Base-by-base conservation (phyloP, 306 rosid genomes). In the Heteromeles arbutifolia region DNA sequence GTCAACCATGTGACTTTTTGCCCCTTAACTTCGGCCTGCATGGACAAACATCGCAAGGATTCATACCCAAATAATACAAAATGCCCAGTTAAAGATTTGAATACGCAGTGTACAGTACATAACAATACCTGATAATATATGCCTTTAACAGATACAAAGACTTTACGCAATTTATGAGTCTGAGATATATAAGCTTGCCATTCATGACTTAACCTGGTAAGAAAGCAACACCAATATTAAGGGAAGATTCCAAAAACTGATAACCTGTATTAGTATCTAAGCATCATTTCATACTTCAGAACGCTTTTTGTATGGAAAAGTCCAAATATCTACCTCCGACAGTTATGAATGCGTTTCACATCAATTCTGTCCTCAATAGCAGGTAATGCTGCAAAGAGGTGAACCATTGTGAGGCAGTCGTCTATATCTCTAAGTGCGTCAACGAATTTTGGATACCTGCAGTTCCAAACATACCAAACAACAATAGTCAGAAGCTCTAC, bases 341-440 rank as follows among this genome's bases (percentile, higher is more conserved):
- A 92, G 22, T 68, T 86, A 62, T 88, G 93, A 64, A 90, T 76
- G 19, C 85, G 78, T 69, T 89, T 87, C 63, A 91, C 96, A 12
- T 88, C 96, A 86, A 95, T 81, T 65, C 88, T 90, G 57, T 86
- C 85, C 78, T 89, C 96, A 50, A 78, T 70, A 11, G 97, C 90
- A 58, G 99, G 99, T 69, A 95, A 83, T 65, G 96, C 88, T 2
- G 97, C 97, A 80, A 92, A 95, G 54, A 92, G 99, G 82, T 95
- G 99, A 69, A 90, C 93, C 91, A 91, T 84, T 0, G 96, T 83
- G 73, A 95, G 93, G 79, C 97, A 95, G 74, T 95, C 98, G 58
- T 95, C 99, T 86, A 92, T 79, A 80, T 95, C 99, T 79, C 99
- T 86, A 12, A 95, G 89, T 22, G 97, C 99, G 81, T 90, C 97